A percentile compares a stretch with the other conserved stretches of the same genome.
Evolutionary conservation across 176 grass and related monocot genomes (phyloP).

Genomic region (Panicum miliaceum): DNA sequence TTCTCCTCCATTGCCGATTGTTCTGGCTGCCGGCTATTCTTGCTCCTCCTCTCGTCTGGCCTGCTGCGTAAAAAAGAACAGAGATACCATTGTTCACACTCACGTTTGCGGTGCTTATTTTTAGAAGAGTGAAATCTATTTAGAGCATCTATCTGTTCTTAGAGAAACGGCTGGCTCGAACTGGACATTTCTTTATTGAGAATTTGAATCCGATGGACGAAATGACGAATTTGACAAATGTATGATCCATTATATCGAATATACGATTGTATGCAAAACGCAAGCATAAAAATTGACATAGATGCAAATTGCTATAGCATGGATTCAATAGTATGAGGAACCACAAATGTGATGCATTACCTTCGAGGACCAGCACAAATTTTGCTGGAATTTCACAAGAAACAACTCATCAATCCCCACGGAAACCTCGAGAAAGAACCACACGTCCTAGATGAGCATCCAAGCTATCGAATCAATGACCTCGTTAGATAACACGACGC

Average conservation of each 20-base stretch:
- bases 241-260: too few species aligned
- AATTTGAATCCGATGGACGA: background rate
- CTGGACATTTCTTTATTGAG: background rate
- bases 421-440: background rate
- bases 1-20: conserved; percentile 32
- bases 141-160: background rate
- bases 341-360: background rate
- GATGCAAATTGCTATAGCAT: background rate
- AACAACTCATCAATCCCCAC: background rate
- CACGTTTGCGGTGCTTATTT: background rate
- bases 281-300: background rate
- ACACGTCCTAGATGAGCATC: background rate
- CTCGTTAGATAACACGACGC: background rate
- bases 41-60: background rate
- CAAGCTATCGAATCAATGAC: background rate
- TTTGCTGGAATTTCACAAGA: background rate
- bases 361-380: background rate
- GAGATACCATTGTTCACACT: background rate
- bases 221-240: background rate
- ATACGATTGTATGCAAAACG: background rate
- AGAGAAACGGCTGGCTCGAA: background rate
- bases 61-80: background rate
- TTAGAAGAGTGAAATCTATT: background rate
- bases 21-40: background rate
- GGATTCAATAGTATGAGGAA: background rate